A percentile compares a stretch with the other conserved stretches of the same genome.
Evolutionary conservation across 352 stramenopile genomes (phyloP).

Genomic region (Globisporangium rhizosaccharum): DNA sequence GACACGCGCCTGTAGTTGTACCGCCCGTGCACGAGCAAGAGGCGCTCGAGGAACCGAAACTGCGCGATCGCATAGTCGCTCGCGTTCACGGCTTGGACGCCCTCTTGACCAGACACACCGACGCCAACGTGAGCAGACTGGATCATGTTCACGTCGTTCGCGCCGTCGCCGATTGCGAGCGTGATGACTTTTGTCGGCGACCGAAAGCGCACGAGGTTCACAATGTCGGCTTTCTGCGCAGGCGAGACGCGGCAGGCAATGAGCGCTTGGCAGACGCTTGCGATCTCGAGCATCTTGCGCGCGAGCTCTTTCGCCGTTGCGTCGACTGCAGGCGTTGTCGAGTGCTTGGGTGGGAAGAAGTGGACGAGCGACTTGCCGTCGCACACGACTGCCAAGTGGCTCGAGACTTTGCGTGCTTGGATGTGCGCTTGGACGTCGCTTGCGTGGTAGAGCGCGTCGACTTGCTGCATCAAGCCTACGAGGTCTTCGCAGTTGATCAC

Average conservation of each 20-base stretch:
- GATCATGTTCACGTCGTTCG: slow-evolving; percentile 96
- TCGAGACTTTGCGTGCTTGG: slow-evolving; percentile 33
- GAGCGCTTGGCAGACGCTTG: slow-evolving; percentile 54
- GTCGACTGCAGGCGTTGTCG: slow-evolving; percentile 21
- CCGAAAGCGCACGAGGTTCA: slow-evolving; percentile 59
- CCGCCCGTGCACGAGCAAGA: slow-evolving; percentile 95
- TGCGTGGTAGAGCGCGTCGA: slow-evolving; percentile 40
- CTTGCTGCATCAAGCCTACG: slow-evolving; percentile 33
- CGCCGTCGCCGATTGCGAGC: slow-evolving; percentile 91
- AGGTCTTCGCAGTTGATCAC: slow-evolving; percentile 51
- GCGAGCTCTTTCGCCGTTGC: slow-evolving; percentile 38
- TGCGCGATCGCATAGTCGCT: slow-evolving; percentile 92
- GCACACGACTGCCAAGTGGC: slow-evolving; percentile 50
- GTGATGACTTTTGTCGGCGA: slow-evolving; percentile 67
- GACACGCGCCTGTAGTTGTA: slow-evolving; percentile 96
- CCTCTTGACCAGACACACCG: slow-evolving; percentile 91
- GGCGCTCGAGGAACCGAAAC: slow-evolving; percentile 91
- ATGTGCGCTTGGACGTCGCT: slow-evolving; percentile 47
- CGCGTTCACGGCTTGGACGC: slow-evolving; percentile 88
- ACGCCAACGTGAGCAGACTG: slow-evolving; percentile 91
- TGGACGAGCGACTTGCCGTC: slow-evolving; percentile 73
- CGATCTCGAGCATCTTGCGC: slow-evolving; percentile 50
- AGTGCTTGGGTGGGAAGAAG: slow-evolving; percentile 55
- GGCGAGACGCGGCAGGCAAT: slow-evolving; percentile 83
- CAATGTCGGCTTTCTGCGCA: slow-evolving; percentile 77